A percentile compares a stretch with the other conserved stretches of the same genome.
These are phyloP conservation scores for Roridomyces roridus DNA, from an alignment of 768 basidiomycete genomes.

Conservation along the genomic window DNA sequence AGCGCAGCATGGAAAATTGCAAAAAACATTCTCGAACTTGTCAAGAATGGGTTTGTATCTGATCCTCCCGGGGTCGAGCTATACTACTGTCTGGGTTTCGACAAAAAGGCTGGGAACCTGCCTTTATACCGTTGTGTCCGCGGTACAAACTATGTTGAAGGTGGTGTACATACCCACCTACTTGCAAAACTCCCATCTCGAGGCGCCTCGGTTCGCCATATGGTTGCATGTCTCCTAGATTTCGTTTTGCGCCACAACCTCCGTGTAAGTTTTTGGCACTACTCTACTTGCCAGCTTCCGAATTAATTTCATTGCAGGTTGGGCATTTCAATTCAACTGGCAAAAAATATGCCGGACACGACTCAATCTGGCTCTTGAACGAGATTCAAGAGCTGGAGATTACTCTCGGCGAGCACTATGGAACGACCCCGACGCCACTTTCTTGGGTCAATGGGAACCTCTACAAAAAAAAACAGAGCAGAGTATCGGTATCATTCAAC, in stretches of 20 bases:
- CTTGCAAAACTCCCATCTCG: neutral
- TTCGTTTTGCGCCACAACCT: conserved; percentile 6
- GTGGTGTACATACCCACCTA: conserved; percentile 32
- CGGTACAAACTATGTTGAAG: conserved; percentile 30
- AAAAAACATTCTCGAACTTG: conserved; percentile 27
- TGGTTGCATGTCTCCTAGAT: neutral
- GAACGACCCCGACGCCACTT: neutral
- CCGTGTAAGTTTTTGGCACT: neutral
- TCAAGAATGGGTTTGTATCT: conserved; percentile 22
- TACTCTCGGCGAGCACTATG: neutral
- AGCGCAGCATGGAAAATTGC: conserved; percentile 34
- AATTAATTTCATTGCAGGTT: conserved; percentile 1
- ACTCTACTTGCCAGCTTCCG: neutral
- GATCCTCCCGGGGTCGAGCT: conserved; percentile 23
- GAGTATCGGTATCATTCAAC: conserved; percentile 6
- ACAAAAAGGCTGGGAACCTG: conserved; percentile 24
- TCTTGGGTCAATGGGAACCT: conserved; percentile 23
- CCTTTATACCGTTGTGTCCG: conserved; percentile 20
- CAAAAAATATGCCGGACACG: neutral
- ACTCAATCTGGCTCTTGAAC: conserved; percentile 7
- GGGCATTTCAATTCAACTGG: conserved; percentile 11
- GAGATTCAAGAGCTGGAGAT: conserved; percentile 11
- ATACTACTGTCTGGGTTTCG: conserved; percentile 15
- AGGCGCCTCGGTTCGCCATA: neutral
- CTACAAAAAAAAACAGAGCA: conserved; percentile 5